These are phyloP conservation scores for Hortiboletus rubellus DNA, from an alignment of 1,284 basidiomycete genomes.

Conservation along the genomic window DNA sequence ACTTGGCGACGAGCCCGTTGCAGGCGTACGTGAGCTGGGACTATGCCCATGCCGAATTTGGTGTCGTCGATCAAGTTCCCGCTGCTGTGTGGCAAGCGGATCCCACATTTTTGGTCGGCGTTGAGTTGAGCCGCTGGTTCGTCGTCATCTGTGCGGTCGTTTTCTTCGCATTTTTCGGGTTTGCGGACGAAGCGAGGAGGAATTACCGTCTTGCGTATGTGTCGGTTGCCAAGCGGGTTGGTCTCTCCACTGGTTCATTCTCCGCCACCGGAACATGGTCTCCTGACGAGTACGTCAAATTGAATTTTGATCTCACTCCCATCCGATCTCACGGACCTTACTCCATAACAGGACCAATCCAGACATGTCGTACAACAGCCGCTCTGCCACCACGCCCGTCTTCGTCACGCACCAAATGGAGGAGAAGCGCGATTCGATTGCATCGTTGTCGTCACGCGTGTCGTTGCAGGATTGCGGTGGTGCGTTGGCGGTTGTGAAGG, in stretches of 20 bases:
- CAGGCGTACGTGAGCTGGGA: slow-evolving; percentile 54
- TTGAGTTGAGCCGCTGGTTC: slow-evolving; percentile 47
- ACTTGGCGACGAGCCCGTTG: slow-evolving; percentile 25
- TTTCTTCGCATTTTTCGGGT: slow-evolving; percentile 69
- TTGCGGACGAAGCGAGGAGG: slow-evolving; percentile 63
- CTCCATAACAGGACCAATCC: slow-evolving; percentile 28
- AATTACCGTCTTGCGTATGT: slow-evolving; percentile 50
- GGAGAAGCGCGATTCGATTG: slow-evolving; percentile 45
- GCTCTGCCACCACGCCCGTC: slow-evolving; percentile 39
- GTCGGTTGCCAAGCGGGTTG: slow-evolving; percentile 49
- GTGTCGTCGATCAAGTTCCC: slow-evolving; percentile 41
- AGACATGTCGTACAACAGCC: slow-evolving; percentile 23
- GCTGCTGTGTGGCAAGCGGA: slow-evolving; percentile 39
- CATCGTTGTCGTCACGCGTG: slow-evolving; percentile 46
- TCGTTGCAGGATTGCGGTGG: slow-evolving; percentile 41
- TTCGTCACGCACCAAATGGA: slow-evolving; percentile 36
- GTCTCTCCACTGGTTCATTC: slow-evolving; percentile 39
- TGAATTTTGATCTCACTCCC: background rate
- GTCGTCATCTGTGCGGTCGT: slow-evolving; percentile 45
- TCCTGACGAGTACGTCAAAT: slow-evolving; percentile 35
- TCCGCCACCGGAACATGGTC: slow-evolving; percentile 35
- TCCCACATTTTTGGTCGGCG: background rate
- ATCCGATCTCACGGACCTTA: slow-evolving; percentile 9
- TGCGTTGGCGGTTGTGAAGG: slow-evolving; percentile 34
- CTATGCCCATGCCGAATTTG: slow-evolving; percentile 52